Evolutionary conservation across 306 rosid species (phyloP).

Genomic region (Castanea sativa): DNA sequence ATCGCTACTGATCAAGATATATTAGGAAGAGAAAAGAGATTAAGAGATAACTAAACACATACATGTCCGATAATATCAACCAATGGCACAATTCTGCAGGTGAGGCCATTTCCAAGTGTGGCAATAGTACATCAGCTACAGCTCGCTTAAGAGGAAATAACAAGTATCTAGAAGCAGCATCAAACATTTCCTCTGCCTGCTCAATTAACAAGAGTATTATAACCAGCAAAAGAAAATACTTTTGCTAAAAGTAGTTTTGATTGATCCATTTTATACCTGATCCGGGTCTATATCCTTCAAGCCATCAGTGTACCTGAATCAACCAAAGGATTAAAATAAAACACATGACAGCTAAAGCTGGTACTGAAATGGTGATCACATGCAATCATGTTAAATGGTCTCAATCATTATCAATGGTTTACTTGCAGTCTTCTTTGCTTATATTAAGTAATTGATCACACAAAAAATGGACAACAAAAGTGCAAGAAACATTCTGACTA

Average conservation of each 20-base stretch:
- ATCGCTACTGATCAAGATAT: slow-evolving; percentile 14
- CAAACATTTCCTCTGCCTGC: slow-evolving; percentile 92
- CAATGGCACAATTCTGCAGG: slow-evolving; percentile 91
- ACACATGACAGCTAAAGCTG: background rate
- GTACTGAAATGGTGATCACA: background rate
- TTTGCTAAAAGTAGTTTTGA: slow-evolving; percentile 12
- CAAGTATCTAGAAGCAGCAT: slow-evolving; percentile 88
- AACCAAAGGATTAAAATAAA: slow-evolving; percentile 29
- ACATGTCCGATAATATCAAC: slow-evolving; percentile 86
- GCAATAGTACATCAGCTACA: slow-evolving; percentile 81
- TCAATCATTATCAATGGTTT: background rate
- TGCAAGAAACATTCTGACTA: background rate
- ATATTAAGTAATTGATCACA: background rate
- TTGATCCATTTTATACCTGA: slow-evolving; percentile 51
- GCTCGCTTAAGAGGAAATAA: slow-evolving; percentile 92
- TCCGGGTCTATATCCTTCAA: slow-evolving; percentile 78
- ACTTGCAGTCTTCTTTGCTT: background rate
- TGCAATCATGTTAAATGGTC: background rate
- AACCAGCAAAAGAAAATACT: slow-evolving; percentile 14
- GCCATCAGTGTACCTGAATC: slow-evolving; percentile 85
- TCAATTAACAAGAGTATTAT: slow-evolving; percentile 20
- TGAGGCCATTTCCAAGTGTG: slow-evolving; percentile 74
- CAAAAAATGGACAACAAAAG: background rate
- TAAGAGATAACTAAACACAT: slow-evolving; percentile 25
- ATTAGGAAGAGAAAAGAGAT: slow-evolving; percentile 3